Percentiles rank a stretch among this genome's conserved stretches.
Evolutionary conservation across 495 filamentous ascomycete genomes (phyloP).

Genomic region (Achaetomiella virescens): DNA sequence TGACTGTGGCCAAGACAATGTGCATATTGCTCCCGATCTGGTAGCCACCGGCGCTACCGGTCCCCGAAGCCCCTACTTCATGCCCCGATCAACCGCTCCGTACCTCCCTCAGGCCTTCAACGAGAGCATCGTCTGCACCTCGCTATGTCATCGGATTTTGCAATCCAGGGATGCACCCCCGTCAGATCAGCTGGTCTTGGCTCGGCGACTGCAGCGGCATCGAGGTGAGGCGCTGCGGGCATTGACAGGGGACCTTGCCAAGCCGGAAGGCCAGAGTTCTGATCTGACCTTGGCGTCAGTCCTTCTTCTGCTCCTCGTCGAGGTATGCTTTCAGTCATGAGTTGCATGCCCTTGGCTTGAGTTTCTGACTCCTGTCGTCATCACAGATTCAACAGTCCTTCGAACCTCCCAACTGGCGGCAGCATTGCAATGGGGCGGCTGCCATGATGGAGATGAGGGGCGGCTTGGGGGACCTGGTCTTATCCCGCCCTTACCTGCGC

Average conservation of each 20-base stretch:
- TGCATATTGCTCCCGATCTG: background rate
- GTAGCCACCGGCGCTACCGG: background rate
- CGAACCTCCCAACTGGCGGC: constrained; percentile 1
- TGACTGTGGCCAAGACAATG: background rate
- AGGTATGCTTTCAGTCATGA: background rate
- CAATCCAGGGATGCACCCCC: background rate
- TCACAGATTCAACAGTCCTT: constrained; percentile 1
- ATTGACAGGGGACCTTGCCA: background rate
- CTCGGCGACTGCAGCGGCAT: background rate
- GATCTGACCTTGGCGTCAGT: background rate
- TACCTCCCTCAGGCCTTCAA: background rate
- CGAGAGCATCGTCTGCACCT: constrained; percentile 1
- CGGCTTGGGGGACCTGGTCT: background rate
- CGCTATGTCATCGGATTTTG: constrained; percentile 6
- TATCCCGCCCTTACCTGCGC: background rate
- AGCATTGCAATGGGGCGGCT: background rate
- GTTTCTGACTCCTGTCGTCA: background rate
- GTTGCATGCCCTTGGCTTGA: background rate
- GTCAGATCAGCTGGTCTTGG: background rate
- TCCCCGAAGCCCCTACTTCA: background rate
- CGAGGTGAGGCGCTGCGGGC: background rate
- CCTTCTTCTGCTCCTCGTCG: background rate
- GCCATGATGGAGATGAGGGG: background rate
- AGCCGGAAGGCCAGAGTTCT: background rate
- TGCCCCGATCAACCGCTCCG: background rate